Evolutionary conservation across 2,329 filamentous ascomycete species (phyloP).

Genomic region (Hypomyces perniciosus): DNA sequence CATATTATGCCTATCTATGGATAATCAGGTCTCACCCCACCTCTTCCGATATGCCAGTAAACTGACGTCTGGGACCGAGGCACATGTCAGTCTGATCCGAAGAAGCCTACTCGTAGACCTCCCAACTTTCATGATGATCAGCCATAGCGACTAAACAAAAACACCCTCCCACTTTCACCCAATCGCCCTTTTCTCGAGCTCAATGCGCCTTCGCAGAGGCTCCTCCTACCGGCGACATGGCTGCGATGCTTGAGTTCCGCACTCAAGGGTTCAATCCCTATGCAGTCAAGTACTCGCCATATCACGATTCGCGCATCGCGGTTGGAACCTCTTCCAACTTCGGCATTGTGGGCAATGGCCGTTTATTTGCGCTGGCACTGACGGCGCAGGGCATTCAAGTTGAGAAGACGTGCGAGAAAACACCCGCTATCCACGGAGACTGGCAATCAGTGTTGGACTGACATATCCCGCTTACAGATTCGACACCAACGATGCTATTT

Average conservation of each 20-base stretch:
- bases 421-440: neutral
- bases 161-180: neutral
- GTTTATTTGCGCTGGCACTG: constrained; percentile 76
- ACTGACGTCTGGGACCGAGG: constrained; percentile 22
- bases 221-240: constrained; percentile 26
- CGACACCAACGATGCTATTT: constrained; percentile 95
- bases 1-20: constrained; percentile 6
- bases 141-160: neutral
- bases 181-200: neutral
- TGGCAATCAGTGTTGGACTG: neutral
- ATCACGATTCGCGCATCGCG: constrained; percentile 90
- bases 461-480: constrained; percentile 49
- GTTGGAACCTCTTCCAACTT: constrained; percentile 92
- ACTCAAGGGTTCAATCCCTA: constrained; percentile 94
- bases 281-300: constrained; percentile 96
- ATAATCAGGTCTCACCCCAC: neutral
- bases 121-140: neutral
- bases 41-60: neutral
- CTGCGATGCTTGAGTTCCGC: constrained; percentile 84
- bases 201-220: constrained; percentile 17
- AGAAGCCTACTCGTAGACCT: too few relatives aligned
- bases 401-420: constrained; percentile 62
- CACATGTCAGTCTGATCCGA: constrained; percentile 24
- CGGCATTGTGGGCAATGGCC: constrained; percentile 92
- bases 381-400: constrained; percentile 77